Evolutionary conservation across 192 early-diverging fungal genomes (phyloP).

Genomic region (Podila clonocystis): DNA sequence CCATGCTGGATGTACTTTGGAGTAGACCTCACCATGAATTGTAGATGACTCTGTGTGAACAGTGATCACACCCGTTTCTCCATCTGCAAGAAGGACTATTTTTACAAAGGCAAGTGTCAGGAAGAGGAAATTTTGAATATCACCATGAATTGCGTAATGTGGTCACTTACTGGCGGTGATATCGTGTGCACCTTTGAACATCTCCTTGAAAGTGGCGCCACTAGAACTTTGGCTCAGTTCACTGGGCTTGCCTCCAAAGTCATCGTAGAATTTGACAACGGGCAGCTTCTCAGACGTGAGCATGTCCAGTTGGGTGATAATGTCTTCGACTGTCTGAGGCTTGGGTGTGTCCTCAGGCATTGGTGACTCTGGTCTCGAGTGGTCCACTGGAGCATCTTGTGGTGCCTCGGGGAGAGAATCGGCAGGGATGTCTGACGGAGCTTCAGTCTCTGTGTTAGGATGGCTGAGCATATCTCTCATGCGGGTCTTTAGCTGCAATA

Average conservation of each 20-base stretch:
- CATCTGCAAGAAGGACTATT: conserved; percentile 24
- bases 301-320: conserved; percentile 14
- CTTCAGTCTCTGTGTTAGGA: background rate
- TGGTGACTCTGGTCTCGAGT: background rate
- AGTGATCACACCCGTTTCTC: conserved; percentile 30
- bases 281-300: conserved; percentile 17
- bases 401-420: background rate
- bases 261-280: conserved; percentile 37
- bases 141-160: background rate
- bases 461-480: background rate
- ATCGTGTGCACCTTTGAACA: conserved; percentile 22
- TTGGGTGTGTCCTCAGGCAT: background rate
- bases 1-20: conserved; percentile 16
- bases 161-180: conserved; percentile 26
- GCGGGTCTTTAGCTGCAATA: background rate
- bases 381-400: conserved; percentile 6
- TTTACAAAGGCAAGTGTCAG: background rate
- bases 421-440: background rate
- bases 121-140: too few relatives aligned
- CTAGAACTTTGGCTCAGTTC: conserved; percentile 10
- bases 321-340: conserved; percentile 15
- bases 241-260: conserved; percentile 11
- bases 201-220: conserved; percentile 2
- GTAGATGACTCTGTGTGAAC: conserved; percentile 27
- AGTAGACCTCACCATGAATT: conserved; percentile 7